Percentiles rank a stretch among this genome's conserved stretches.
These are phyloP conservation scores for Nicotiana tomentosiformis DNA, from an alignment of 257 asterid species.

Conservation along the genomic window DNA sequence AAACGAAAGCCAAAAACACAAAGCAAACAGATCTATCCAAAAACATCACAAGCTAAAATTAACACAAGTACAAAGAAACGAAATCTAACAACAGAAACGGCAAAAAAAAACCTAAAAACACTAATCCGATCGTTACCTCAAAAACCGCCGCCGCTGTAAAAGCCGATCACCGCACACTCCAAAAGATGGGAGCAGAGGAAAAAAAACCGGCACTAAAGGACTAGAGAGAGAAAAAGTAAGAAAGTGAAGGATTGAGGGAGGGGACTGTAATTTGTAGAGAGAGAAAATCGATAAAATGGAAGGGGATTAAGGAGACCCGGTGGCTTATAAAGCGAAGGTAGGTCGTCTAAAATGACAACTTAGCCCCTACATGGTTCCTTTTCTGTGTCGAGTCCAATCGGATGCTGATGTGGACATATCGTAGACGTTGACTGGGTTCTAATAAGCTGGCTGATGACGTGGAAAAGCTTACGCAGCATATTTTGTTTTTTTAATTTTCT, in stretches of 20 bases:
- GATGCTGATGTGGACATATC: conserved; percentile 9
- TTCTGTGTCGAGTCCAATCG: not conserved
- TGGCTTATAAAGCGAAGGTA: conserved; percentile 1
- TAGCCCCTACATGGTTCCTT: not conserved
- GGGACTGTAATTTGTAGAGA: conserved; percentile 1
- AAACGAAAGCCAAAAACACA: not conserved
- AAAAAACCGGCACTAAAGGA: not conserved
- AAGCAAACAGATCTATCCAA: conserved; percentile 5
- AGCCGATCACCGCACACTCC: not conserved
- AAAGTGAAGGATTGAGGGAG: not conserved
- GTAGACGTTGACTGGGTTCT: conserved; percentile 14
- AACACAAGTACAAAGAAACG: not conserved
- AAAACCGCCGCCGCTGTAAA: not conserved
- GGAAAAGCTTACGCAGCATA: not conserved
- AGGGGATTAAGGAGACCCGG: not conserved
- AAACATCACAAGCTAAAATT: not conserved
- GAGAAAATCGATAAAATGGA: not conserved
- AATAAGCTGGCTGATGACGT: not conserved
- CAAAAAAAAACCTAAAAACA: not conserved
- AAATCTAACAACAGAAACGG: not conserved
- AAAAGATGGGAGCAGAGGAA: not conserved
- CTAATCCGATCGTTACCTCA: conserved; percentile 1
- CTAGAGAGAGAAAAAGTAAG: not conserved
- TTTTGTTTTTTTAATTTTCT: too few relatives aligned
- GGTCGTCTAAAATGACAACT: not conserved